Conservation (phyloP, 2,329 filamentous ascomycete species). For the Hymenotorrendiella dingleyae region DNA sequence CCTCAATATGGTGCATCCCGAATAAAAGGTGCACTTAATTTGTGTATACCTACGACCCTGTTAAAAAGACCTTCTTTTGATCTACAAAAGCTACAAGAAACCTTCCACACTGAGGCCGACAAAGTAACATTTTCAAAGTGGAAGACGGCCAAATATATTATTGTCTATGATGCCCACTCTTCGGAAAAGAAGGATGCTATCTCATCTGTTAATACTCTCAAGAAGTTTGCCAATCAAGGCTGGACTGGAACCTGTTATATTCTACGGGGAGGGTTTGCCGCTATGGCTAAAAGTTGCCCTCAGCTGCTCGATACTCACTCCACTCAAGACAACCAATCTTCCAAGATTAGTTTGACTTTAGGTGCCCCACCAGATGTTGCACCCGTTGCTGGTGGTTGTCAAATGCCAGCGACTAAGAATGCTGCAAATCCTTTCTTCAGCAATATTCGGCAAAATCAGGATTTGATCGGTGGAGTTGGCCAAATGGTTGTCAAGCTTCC, state of each 20-base stretch:
- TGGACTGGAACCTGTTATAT: conserved; percentile 71
- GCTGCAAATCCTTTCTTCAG: conserved; percentile 85
- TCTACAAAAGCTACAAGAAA: conserved; percentile 78
- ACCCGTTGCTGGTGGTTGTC: conserved; percentile 84
- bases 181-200: conserved; percentile 73
- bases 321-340: conserved; percentile 29
- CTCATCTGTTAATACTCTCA: conserved; percentile 78
- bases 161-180: conserved; percentile 82
- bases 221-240: conserved; percentile 84
- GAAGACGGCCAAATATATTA: conserved; percentile 66
- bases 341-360: conserved; percentile 45
- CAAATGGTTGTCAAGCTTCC: conserved; percentile 64
- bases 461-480: conserved; percentile 86
- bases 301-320: conserved; percentile 52
- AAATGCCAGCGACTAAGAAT: conserved; percentile 64
- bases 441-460: conserved; percentile 96
- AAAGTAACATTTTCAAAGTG: conserved; percentile 70
- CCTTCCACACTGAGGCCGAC: conserved; percentile 68
- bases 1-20: conserved; percentile 73
- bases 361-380: conserved; percentile 47
- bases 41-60: conserved; percentile 92
- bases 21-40: conserved; percentile 75
- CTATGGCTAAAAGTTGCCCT: conserved; percentile 64
- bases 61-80: conserved; percentile 89
- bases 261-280: conserved; percentile 73